phyloP scores from a whole-genome alignment of 768 basidiomycete species.

The Pulveroboletus sp. region DNA sequence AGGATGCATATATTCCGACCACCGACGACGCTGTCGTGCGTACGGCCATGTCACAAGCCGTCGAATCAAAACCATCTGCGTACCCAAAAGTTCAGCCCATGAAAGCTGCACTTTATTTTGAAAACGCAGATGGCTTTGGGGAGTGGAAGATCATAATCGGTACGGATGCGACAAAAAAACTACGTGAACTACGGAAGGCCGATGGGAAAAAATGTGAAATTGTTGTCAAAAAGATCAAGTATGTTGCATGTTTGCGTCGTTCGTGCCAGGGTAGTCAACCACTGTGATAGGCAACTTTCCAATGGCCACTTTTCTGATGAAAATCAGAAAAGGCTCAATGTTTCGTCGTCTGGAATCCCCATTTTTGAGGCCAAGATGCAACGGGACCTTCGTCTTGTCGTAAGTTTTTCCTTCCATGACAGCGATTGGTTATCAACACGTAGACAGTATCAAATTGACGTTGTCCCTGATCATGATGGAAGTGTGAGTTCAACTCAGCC shows the following conservation, averaged over 20 bases:
- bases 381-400: slow-evolving; percentile 50
- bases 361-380: slow-evolving; percentile 72
- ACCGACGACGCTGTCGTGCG: not conserved
- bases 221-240: slow-evolving; percentile 71
- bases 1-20: slow-evolving; percentile 8
- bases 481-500: slow-evolving; percentile 17
- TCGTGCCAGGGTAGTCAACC: not conserved
- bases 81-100: slow-evolving; percentile 53
- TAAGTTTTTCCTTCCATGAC: slow-evolving; percentile 23
- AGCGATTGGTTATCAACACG: not conserved
- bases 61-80: slow-evolving; percentile 24
- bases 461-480: slow-evolving; percentile 37
- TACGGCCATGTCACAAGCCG: not conserved
- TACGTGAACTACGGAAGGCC: slow-evolving; percentile 46
- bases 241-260: slow-evolving; percentile 9
- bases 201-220: slow-evolving; percentile 49
- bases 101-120: slow-evolving; percentile 60
- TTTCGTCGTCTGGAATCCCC: slow-evolving; percentile 46
- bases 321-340: slow-evolving; percentile 61
- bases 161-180: slow-evolving; percentile 44
- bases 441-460: slow-evolving; percentile 48
- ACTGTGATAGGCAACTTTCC: slow-evolving; percentile 55
- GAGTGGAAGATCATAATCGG: slow-evolving; percentile 62
- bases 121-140: slow-evolving; percentile 58
- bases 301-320: slow-evolving; percentile 66